phyloP scores from a whole-genome alignment of 768 basidiomycete species.

The Agaricus blazei region DNA sequence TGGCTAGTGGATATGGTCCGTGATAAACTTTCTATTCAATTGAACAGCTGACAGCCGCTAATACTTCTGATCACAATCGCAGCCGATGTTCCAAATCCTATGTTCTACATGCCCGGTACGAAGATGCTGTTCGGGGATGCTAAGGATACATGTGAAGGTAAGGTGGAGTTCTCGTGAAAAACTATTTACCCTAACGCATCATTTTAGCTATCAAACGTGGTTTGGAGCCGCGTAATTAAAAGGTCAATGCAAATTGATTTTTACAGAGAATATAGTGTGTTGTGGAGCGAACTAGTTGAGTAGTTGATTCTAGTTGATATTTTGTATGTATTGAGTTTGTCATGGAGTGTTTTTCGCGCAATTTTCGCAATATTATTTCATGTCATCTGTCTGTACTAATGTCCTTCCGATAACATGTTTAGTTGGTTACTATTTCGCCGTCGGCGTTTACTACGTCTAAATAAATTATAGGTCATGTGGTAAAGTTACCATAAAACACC shows the following conservation, averaged over 20 bases:
- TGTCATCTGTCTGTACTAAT: background rate
- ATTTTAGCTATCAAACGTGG: constrained; percentile 53
- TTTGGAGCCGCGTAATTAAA: constrained; percentile 30
- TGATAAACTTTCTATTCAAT: constrained; percentile 1
- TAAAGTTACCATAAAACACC: too few species aligned
- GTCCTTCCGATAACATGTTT: background rate
- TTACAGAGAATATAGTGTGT: background rate
- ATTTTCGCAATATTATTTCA: too few species aligned
- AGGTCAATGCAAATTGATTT: background rate
- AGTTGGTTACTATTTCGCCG: background rate
- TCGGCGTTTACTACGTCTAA: background rate
- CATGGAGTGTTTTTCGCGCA: too few species aligned
- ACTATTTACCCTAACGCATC: background rate
- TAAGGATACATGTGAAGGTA: constrained; percentile 85
- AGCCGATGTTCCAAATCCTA: constrained; percentile 91
- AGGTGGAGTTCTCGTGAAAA: background rate
- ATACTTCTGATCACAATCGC: constrained; percentile 9
- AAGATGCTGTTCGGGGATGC: constrained; percentile 94
- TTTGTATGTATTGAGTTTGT: too few species aligned
- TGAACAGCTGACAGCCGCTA: background rate
- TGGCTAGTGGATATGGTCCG: constrained; percentile 83
- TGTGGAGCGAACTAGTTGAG: background rate
- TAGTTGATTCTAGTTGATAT: background rate
- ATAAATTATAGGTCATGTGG: background rate
- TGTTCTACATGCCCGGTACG: constrained; percentile 90